Conservation (phyloP, 192 early-diverging fungal species). For the Dissophora ornata region DNA sequence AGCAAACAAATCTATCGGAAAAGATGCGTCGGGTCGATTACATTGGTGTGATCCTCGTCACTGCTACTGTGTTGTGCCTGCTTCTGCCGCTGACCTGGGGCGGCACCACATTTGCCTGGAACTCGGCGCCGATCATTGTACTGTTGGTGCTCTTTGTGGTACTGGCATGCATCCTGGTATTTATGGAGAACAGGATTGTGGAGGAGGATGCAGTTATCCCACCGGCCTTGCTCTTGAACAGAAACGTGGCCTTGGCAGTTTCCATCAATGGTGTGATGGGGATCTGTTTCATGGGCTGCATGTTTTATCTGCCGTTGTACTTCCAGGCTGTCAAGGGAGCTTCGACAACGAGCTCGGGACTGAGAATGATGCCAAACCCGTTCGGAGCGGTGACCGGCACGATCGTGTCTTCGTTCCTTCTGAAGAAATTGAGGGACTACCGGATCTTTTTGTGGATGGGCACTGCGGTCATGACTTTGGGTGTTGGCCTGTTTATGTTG, state of each 20-base stretch:
- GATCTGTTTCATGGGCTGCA: conserved; percentile 65
- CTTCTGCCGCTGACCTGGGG: conserved; percentile 78
- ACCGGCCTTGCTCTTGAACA: conserved; percentile 67
- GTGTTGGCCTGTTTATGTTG: conserved; percentile 70
- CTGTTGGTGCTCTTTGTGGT: conserved; percentile 61
- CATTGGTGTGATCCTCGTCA: conserved; percentile 58
- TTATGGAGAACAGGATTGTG: conserved; percentile 62
- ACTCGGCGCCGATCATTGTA: conserved; percentile 64
- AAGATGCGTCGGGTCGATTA: conserved; percentile 80
- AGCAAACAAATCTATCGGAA: conserved; percentile 56
- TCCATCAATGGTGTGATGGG: conserved; percentile 66
- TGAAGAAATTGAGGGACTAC: conserved; percentile 60
- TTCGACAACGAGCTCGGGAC: conserved; percentile 77
- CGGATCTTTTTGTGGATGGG: conserved; percentile 72
- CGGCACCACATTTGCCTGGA: conserved; percentile 78
- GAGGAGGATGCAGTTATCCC: conserved; percentile 80
- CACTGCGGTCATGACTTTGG: conserved; percentile 67
- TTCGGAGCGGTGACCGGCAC: conserved; percentile 71
- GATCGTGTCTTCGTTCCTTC: conserved; percentile 63
- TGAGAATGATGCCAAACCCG: conserved; percentile 77
- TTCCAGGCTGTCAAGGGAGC: conserved; percentile 83
- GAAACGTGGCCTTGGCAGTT: conserved; percentile 66
- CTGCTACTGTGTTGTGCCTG: conserved; percentile 63
- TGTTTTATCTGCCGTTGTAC: conserved; percentile 82
- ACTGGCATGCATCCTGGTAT: conserved; percentile 61